phyloP scores from a whole-genome alignment of 2,329 filamentous ascomycete genomes.

The Aspergillus ustus region DNA sequence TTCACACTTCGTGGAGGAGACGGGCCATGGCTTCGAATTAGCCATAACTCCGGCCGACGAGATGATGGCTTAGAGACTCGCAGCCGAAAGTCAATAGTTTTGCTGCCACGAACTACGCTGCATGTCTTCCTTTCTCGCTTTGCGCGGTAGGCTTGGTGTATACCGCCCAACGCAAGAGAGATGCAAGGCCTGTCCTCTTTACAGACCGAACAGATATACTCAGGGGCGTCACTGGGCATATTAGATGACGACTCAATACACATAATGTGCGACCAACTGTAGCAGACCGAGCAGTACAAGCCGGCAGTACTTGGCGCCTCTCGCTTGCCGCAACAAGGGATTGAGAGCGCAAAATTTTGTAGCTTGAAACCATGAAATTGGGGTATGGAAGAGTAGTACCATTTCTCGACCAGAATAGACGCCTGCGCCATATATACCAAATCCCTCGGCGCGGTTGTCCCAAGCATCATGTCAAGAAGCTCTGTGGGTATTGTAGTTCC shows the following conservation, averaged over 20 bases:
- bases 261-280: conserved; percentile 1
- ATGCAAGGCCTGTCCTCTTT: neutral
- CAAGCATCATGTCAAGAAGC: conserved; percentile 22
- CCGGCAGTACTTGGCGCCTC: conserved; percentile 19
- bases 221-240: neutral
- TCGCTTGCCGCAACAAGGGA: conserved; percentile 32
- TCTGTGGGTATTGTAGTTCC: conserved; percentile 16
- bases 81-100: conserved; percentile 17
- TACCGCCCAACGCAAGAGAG: neutral
- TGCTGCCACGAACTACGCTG: neutral
- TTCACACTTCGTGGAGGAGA: conserved; percentile 21
- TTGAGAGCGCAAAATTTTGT: conserved; percentile 21
- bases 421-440: conserved; percentile 28
- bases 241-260: neutral
- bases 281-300: conserved; percentile 11
- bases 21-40: conserved; percentile 20
- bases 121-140: neutral
- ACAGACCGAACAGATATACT: neutral
- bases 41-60: conserved; percentile 25
- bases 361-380: conserved; percentile 25
- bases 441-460: conserved; percentile 24
- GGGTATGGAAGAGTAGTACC: conserved; percentile 30
- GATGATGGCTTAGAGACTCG: conserved; percentile 23
- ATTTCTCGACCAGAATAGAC: conserved; percentile 25
- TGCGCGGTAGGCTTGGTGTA: neutral